Percentiles rank a stretch among this genome's conserved stretches.
These are phyloP conservation scores for Flueggea neowawraea DNA, from an alignment of 441 rosid genomes.

Conservation along the genomic window DNA sequence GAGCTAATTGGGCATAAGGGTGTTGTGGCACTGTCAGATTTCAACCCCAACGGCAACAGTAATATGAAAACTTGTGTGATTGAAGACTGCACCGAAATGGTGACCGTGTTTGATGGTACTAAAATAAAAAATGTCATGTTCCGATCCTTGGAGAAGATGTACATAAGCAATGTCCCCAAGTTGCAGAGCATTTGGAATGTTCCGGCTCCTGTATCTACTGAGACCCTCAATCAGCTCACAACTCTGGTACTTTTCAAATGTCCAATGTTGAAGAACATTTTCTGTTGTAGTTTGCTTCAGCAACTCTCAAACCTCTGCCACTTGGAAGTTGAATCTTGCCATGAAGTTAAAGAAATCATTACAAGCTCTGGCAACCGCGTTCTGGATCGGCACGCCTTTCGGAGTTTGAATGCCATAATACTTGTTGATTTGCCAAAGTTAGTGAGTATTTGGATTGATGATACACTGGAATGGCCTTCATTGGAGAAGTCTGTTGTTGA, in stretches of 20 bases:
- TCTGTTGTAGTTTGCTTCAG: not conserved
- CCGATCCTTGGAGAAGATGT: not conserved
- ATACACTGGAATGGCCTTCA: not conserved
- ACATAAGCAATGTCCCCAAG: not conserved
- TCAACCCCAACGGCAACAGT: not conserved
- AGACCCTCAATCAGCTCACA: not conserved
- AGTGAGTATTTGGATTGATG: not conserved
- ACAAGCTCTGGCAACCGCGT: not conserved
- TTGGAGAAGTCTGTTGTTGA: not conserved
- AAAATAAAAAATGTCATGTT: too few species aligned
- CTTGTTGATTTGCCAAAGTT: conserved; percentile 4
- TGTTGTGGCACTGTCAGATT: not conserved
- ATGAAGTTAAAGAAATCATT: not conserved
- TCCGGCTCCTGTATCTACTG: not conserved
- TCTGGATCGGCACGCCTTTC: not conserved
- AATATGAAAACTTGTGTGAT: not conserved
- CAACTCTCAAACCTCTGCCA: conserved; percentile 1
- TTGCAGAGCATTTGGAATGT: not conserved
- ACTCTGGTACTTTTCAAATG: conserved; percentile 1
- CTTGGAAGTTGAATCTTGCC: conserved; percentile 7
- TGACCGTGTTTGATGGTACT: not conserved
- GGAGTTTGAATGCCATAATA: not conserved
- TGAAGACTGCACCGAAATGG: not conserved
- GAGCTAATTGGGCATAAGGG: not conserved
- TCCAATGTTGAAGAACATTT: not conserved